Conservation (phyloP, 2,329 filamentous ascomycete species). For the Capronia coronata region DNA sequence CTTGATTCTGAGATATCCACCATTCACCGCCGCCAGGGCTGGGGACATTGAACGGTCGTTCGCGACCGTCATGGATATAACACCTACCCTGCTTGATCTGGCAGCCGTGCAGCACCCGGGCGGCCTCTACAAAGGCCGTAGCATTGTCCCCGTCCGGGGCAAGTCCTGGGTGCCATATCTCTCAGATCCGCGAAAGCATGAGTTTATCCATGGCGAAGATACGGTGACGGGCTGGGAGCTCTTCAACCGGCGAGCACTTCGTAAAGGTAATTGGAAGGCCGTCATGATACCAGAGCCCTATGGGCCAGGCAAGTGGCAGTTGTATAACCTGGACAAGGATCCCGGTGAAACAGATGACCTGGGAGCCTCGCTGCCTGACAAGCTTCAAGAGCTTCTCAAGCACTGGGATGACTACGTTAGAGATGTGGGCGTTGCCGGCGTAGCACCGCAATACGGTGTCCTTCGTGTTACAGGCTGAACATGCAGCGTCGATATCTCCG, state of each 20-base stretch:
- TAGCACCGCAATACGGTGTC: constrained; percentile 12
- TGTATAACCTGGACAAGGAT: constrained; percentile 71
- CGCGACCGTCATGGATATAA: constrained; percentile 36
- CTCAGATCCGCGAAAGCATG: constrained; percentile 25
- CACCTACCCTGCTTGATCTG: constrained; percentile 35
- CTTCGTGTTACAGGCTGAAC: constrained; percentile 3
- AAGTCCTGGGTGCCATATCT: constrained; percentile 31
- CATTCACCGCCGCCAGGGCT: constrained; percentile 15
- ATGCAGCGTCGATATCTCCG: no score
- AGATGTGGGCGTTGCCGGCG: constrained; percentile 48
- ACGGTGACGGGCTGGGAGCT: constrained; percentile 34
- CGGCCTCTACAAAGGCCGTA: constrained; percentile 28
- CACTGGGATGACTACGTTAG: constrained; percentile 54
- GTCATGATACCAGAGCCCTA: constrained; percentile 68
- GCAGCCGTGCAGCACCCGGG: constrained; percentile 33
- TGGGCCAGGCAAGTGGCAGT: constrained; percentile 47
- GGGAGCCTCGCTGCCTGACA: constrained; percentile 43
- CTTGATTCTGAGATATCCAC: constrained; percentile 24
- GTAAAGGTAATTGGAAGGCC: constrained; percentile 82
- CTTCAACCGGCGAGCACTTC: constrained; percentile 49
- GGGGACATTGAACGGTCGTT: constrained; percentile 32
- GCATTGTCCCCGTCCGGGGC: constrained; percentile 33
- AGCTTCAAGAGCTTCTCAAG: constrained; percentile 42
- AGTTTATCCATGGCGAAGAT: constrained; percentile 28
- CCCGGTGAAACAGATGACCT: constrained; percentile 70